Evolutionary conservation across 1,139 yeast species (phyloP), one percentile per base, ranked within the genome.

Genomic region (Taphrina betulina): DNA sequence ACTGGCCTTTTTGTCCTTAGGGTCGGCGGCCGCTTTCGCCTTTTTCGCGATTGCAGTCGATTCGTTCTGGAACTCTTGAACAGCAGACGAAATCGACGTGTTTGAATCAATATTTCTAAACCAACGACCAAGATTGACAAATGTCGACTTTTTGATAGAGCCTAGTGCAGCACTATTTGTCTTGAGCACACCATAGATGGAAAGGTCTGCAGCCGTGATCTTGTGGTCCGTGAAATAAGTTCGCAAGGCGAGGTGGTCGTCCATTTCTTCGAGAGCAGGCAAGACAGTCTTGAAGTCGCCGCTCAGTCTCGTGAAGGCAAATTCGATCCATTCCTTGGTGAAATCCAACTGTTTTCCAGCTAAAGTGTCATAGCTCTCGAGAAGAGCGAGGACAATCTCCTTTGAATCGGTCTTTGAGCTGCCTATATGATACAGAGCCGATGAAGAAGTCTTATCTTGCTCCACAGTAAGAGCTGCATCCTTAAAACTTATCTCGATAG

Each of bases 81-180:
- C 83, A 52, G 83, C 78, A 53, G 79, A 80, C 61, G 87, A 90
- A 65, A 86, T 86, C 65, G 75, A 72, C 63, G 78, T 76, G 69
- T 82, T 82, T 53, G 79, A 68, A 64, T 83, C 94, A 62, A 92
- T 73, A 67, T 82, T 80, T 67, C 78, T 79, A 78, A 88, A 92
- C 97, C 97, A 92, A 76, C 98, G 85, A 55, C 95, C 81, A 63
- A 92, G 80, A 72, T 90, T 89, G 68, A 82, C 77, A 73, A 84
- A 88, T 29, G 83, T 84, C 55, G 84, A 86, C 72, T 81, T 85
- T 76, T 88, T 90, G 70, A 90, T 78, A 61, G 87, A 82, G 10
- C 96, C 86, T 28, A 92, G 95, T 77, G 89, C 88, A 69, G 92
- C 83, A 55, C 95, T 88, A 69, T 92, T 90, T 62, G 95, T 86